A percentile compares a stretch with the other conserved stretches of the same genome.
These are phyloP conservation scores for Boletus speciosus DNA, from an alignment of 768 basidiomycete genomes.

Conservation along the genomic window DNA sequence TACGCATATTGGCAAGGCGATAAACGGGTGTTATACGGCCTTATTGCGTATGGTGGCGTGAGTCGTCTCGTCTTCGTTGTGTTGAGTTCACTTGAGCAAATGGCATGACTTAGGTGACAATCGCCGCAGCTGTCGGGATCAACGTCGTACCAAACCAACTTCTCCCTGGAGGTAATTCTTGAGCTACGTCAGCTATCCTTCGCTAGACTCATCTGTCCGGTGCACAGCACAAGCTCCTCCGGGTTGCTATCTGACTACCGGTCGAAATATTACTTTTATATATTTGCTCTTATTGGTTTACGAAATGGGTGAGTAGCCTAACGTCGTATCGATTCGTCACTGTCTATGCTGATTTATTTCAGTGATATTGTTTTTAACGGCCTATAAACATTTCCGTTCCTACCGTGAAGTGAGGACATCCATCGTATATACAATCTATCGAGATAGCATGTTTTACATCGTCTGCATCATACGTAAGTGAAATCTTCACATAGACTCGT, in stretches of 20 bases:
- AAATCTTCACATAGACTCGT: too few relatives aligned
- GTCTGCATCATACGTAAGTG: slow-evolving; percentile 15
- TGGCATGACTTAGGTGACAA: slow-evolving; percentile 1
- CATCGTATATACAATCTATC: slow-evolving; percentile 9
- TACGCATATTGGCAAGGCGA: slow-evolving; percentile 20
- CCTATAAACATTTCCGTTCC: slow-evolving; percentile 1
- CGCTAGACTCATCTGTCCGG: background rate
- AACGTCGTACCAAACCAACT: slow-evolving; percentile 1
- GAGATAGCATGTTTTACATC: slow-evolving; percentile 18
- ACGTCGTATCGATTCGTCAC: background rate
- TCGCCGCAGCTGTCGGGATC: slow-evolving; percentile 2
- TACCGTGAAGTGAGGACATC: background rate
- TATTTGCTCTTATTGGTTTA: slow-evolving; percentile 11
- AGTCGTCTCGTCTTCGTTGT: background rate
- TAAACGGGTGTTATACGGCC: slow-evolving; percentile 10
- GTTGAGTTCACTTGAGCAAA: background rate
- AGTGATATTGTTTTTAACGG: slow-evolving; percentile 12
- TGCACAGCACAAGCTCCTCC: background rate
- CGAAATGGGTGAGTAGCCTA: slow-evolving; percentile 3
- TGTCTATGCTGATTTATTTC: background rate
- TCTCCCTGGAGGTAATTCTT: slow-evolving; percentile 2
- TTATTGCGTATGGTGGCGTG: slow-evolving; percentile 10
- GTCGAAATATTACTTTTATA: slow-evolving; percentile 1
- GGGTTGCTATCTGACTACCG: background rate
- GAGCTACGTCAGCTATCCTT: background rate